phyloP scores from a whole-genome alignment of 208 protist species.

The Hexamita inflata region DNA sequence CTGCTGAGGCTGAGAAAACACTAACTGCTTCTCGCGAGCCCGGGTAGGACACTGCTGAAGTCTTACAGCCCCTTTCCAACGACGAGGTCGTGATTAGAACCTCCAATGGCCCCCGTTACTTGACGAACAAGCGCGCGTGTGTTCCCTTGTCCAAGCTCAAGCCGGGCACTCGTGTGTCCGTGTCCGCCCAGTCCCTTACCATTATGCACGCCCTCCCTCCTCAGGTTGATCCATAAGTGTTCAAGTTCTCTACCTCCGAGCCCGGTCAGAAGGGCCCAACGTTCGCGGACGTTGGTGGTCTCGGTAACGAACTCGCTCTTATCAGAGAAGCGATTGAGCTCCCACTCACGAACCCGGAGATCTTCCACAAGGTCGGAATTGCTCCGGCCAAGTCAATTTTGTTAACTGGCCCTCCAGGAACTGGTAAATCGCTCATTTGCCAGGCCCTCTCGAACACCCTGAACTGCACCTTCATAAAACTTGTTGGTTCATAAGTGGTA shows the following conservation, averaged over 20 bases:
- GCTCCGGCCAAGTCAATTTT: constrained; percentile 27
- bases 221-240: constrained; percentile 34
- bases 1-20: too few species aligned
- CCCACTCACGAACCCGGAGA: constrained; percentile 90
- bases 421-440: constrained; percentile 71
- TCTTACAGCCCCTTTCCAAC: neutral
- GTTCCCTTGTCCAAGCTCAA: neutral
- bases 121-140: neutral
- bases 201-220: constrained; percentile 40
- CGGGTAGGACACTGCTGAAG: too few species aligned
- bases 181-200: constrained; percentile 27
- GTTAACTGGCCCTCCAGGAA: constrained; percentile 39
- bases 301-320: constrained; percentile 97
- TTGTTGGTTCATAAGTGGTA: constrained; percentile 94
- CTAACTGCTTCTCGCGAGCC: too few species aligned
- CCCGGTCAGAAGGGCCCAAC: neutral
- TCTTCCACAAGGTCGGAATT: constrained; percentile 27
- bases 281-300: constrained; percentile 79
- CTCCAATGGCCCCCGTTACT: constrained; percentile 5
- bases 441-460: constrained; percentile 91
- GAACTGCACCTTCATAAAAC: constrained; percentile 91
- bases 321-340: constrained; percentile 93
- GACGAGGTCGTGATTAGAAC: neutral
- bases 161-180: constrained; percentile 31
- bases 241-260: constrained; percentile 25